phyloP scores from a whole-genome alignment of 345 rosid species.

The Streptanthus diversifolius region DNA sequence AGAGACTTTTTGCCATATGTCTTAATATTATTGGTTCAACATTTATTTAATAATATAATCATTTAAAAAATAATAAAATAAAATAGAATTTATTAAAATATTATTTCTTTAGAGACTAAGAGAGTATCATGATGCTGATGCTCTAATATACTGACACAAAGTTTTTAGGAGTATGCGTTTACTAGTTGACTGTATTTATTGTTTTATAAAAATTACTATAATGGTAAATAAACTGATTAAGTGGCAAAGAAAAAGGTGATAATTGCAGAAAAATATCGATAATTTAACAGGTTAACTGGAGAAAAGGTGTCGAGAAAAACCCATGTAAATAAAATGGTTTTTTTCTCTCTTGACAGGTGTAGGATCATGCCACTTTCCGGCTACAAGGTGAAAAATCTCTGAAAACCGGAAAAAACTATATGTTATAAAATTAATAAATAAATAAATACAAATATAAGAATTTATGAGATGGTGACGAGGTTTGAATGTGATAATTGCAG shows the following conservation, averaged over 20 bases:
- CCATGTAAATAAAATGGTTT: background rate
- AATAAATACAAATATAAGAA: background rate
- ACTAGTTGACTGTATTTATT: background rate
- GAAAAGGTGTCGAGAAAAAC: background rate
- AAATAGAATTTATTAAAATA: too few species aligned
- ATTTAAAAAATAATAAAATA: too few species aligned
- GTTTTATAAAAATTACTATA: background rate
- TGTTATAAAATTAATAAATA: background rate
- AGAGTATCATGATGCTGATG: too few species aligned
- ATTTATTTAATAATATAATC: too few species aligned
- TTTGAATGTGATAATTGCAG: constrained; percentile 19
- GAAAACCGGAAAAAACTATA: background rate
- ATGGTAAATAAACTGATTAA: background rate
- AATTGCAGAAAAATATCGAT: too few species aligned
- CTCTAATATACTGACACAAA: too few species aligned
- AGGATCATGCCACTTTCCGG: constrained; percentile 36
- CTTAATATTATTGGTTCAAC: too few species aligned
- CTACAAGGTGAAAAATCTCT: constrained; percentile 32
- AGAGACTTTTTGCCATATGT: too few species aligned
- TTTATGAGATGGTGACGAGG: background rate
- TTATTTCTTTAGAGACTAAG: too few species aligned
- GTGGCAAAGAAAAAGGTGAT: background rate
- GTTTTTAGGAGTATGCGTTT: background rate
- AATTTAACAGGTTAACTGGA: background rate
- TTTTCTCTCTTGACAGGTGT: constrained; percentile 21